Evolutionary conservation across 2,329 filamentous ascomycete genomes (phyloP), one percentile per base, ranked within the genome.

Genomic region (Sordariomycetes sp.): DNA sequence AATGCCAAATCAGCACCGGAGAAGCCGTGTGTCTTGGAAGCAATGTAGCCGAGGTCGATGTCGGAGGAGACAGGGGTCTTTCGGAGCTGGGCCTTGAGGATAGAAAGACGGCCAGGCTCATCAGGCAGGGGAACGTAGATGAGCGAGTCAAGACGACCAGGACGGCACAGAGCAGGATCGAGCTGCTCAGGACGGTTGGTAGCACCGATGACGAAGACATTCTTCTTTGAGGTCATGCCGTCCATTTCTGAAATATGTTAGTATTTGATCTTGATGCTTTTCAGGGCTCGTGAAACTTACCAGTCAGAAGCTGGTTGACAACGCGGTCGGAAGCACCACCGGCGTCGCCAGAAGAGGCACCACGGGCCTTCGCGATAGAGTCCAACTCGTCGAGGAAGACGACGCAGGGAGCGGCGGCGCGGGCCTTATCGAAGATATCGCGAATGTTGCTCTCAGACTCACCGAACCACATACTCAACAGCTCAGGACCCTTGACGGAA

Each of bases 171-270:
- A 49, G 92, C 92, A 58, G 92, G 92, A 63, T 98, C 92, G 40
- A 98, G 84, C 70, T 96, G 92, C 70, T 98, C 92, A 28, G 92
- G 92, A 70, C 92, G 78, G 72, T 98, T 98, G 63, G 92, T 98
- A 30, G 92, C 92, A 60, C 92, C 92, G 51, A 98, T 98, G 46
- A 98, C 92, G 66, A 98, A 98, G 45, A 98, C 92, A 60, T 98
- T 98, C 84, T 98, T 98, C 85, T 98, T 98, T 25, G 90, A 95
- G 30, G 90, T 96, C 90, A 96, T 96, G 52, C 90, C 90, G 49
- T 96, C 90, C 90, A 96, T 95, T 77, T 96, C 86, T 83, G 42
- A 12, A 15, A 9, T 16, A 20, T 30, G 30, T 9, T 35, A 39
- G 30, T 9, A 6, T 23, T 14, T 21, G 11, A 30, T n/a, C 11